Evolutionary conservation across 2,329 filamentous ascomycete species (phyloP), one percentile per base, ranked within the genome.

Genomic region (Pseudodiploospora longispora): DNA sequence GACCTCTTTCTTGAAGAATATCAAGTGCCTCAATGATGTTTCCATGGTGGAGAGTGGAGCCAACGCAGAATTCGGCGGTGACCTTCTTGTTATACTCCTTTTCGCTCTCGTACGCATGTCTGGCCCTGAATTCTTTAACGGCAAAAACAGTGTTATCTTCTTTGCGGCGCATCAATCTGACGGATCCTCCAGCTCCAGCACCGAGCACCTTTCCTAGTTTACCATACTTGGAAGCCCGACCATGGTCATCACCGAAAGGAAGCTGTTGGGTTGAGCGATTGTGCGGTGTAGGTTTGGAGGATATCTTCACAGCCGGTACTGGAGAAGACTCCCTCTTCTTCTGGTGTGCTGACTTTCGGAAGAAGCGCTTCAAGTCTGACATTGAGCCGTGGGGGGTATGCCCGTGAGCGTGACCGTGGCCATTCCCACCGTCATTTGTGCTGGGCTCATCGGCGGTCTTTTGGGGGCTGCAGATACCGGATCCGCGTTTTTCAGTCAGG

Each of bases 1-100:
- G 89, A 41, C 80, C 82, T 64, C 91, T 93, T 66, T 98, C 93
- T 53, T 94, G 87, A 8, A 98, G 80, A 50, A 98, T 95, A 63
- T 98, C 93, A 52, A 98, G 76, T 1, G 93, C 97, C 64, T 98
- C 93, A 56, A 98, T 97, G 54, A 98, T 89, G 61, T 98, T 98
- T 56, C 93, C 91, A 58, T 98, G 93, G 58, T 97, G 93, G 33
- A 98, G 72, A 0, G 93, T 96, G 3, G 91, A 97, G 9, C 93
- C 93, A 54, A 98, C 91, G 61, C 93, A 98, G 64, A 98, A 98
- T 60, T 98, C 93, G 3, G 93, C 91, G 1, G 93, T 98, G 38
- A 98, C 82, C 63, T 98, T 98, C 67, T 98, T 98, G 54, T 89
- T 87, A 59, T 98, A 98, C 54, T 97, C 93, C 57, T 87, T 88